Evolutionary conservation across 2,329 filamentous ascomycete species (phyloP), one percentile per base, ranked within the genome.

Genomic region (Phialophora tarda): DNA sequence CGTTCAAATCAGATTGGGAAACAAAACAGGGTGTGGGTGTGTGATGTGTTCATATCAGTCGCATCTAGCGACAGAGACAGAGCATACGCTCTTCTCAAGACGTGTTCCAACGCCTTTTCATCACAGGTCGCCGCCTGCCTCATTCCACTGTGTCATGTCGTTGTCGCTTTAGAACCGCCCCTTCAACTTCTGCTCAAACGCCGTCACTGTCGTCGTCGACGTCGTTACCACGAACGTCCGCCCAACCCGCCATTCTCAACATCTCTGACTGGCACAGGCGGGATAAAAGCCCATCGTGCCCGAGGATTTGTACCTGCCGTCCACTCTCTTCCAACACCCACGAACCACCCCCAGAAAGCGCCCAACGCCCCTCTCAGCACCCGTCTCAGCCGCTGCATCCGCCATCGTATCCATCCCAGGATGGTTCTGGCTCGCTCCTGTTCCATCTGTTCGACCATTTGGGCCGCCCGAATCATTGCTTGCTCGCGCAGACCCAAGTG

Each of bases 201-300:
- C 38, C 38, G 3, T 44, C 5, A 17, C 38, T n/a, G 38, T 44
- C 34, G 38, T 6, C 17, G 14, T 44, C 38, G 38, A 7, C 38
- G 17, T 44, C 38, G 34, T 41, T 17, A 5, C 14, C 34, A n/a
- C 7, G 1, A 7, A 8, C 17, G 6, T 17, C 38, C 38, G 7
- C 14, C 6, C 38, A 44, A n/a, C 38, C 5, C 38, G 2, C 38
- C 38, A 7, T 44, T n/a, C 6, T n/a, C 38, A 21, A 21, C 17
- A n/a, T 21, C 5, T n/a, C 17, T 8, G 38, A 44, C 14, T 44
- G 38, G 14, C 5, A 44, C 6, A n/a, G 38, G 38, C 38, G 38
- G 38, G 38, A 44, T 44, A 44, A 44, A 44, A n/a, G 38, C 38
- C 38, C 38, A 44, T n/a, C 38, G 38, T n/a, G 38, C 38, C 38